A percentile compares a stretch with the other conserved stretches of the same genome.
Evolutionary conservation across 2,329 filamentous ascomycete species (phyloP).

Genomic region (Nannizziopsis arthrosporioides): DNA sequence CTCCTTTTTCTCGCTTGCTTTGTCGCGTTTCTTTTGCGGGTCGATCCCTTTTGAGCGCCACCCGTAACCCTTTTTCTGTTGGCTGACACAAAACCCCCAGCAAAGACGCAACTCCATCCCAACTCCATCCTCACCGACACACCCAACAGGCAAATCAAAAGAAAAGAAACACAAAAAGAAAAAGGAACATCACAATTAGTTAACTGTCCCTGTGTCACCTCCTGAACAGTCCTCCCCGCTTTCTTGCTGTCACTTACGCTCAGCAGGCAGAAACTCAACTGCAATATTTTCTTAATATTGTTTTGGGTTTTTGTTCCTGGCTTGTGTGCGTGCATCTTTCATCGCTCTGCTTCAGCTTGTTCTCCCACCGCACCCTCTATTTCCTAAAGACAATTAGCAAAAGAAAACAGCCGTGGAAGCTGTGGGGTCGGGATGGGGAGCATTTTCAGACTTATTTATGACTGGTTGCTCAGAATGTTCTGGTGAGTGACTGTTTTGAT

Average conservation of each 20-base stretch:
- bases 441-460: constrained; percentile 88
- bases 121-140: constrained; percentile 4
- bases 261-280: background rate
- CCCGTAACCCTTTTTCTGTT: background rate
- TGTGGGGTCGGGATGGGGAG: constrained; percentile 59
- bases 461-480: constrained; percentile 95
- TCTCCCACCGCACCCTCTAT: constrained; percentile 1
- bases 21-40: no score
- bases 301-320: constrained; percentile 8
- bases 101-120: background rate
- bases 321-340: background rate
- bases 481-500: constrained; percentile 47
- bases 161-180: background rate
- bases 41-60: background rate
- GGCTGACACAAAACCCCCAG: background rate
- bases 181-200: background rate
- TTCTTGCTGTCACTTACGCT: constrained; percentile 10
- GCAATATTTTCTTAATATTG: background rate
- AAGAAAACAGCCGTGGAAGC: background rate
- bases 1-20: no score
- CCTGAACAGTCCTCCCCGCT: constrained; percentile 6
- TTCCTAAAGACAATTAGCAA: background rate
- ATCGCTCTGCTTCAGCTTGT: constrained; percentile 4
- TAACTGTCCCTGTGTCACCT: constrained; percentile 2
- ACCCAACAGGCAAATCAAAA: background rate